Evolutionary conservation across 2,329 filamentous ascomycete genomes (phyloP).

Genomic region (Microdochium trichocladiopsis): DNA sequence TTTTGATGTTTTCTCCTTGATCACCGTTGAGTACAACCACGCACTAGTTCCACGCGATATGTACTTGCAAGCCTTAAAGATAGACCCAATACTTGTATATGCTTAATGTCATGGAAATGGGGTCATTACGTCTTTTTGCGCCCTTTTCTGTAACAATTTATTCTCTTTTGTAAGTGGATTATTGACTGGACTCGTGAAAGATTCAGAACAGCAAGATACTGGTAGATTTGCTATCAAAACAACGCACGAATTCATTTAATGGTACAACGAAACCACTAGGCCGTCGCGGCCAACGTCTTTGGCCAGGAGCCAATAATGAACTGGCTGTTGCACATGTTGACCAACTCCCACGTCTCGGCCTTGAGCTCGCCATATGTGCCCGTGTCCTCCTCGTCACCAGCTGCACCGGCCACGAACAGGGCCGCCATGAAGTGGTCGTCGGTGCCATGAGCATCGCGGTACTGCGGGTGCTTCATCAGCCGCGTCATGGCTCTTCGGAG

Average conservation of each 20-base stretch:
- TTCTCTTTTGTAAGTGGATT: neutral
- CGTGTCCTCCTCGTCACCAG: conserved; percentile 39
- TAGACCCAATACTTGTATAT: neutral
- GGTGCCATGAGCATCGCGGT: conserved; percentile 59
- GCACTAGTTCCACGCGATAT: neutral
- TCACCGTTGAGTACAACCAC: neutral
- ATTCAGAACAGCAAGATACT: neutral
- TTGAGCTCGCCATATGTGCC: conserved; percentile 31
- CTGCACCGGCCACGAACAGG: conserved; percentile 54
- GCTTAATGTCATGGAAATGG: neutral
- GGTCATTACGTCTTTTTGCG: neutral
- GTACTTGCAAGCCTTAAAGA: neutral
- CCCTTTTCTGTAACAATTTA: neutral
- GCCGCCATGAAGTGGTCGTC: conserved; percentile 66
- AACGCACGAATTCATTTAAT: neutral
- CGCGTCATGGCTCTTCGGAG: conserved; percentile 49
- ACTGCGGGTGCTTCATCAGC: conserved; percentile 62
- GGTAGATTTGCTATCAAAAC: neutral
- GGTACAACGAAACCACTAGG: neutral
- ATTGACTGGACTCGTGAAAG: neutral
- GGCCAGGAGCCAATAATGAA: conserved; percentile 41
- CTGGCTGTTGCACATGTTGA: conserved; percentile 57
- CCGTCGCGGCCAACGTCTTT: neutral
- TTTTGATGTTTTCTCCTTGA: neutral
- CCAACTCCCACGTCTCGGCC: conserved; percentile 62